These are phyloP conservation scores for Straminergon stramineum DNA, from an alignment of 225 moss, liverwort and hornwort genomes.

Conservation along the genomic window DNA sequence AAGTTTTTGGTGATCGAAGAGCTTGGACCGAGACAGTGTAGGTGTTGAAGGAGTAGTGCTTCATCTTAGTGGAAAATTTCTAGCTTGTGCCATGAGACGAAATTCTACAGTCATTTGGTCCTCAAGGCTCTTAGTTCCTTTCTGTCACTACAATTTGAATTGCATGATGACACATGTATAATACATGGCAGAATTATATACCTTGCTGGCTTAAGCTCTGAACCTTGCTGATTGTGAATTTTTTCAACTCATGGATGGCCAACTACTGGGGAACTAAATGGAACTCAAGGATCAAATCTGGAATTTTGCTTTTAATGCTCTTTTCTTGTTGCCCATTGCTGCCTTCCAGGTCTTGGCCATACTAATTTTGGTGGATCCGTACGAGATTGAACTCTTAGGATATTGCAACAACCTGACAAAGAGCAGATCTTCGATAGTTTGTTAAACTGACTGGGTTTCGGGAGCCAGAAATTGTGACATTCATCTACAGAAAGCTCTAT, in stretches of 20 bases:
- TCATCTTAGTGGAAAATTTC: background rate
- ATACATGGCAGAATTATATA: background rate
- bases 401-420: background rate
- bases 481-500: too few species aligned
- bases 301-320: background rate
- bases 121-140: background rate
- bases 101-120: background rate
- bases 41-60: background rate
- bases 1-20: background rate
- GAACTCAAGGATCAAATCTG: background rate
- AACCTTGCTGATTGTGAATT: background rate
- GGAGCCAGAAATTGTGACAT: background rate
- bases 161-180: background rate
- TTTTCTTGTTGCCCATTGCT: background rate
- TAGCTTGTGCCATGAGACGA: background rate
- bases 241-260: background rate
- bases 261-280: too few species aligned
- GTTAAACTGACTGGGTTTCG: background rate
- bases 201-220: background rate
- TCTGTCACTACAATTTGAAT: background rate
- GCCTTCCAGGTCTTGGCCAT: too few species aligned
- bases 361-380: background rate
- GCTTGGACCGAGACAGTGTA: too few species aligned
- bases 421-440: background rate
- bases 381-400: background rate